Percentiles rank a stretch among this genome's conserved stretches.
These are phyloP conservation scores for Phytophthora hibernalis DNA, from an alignment of 352 stramenopile species.

Conservation along the genomic window DNA sequence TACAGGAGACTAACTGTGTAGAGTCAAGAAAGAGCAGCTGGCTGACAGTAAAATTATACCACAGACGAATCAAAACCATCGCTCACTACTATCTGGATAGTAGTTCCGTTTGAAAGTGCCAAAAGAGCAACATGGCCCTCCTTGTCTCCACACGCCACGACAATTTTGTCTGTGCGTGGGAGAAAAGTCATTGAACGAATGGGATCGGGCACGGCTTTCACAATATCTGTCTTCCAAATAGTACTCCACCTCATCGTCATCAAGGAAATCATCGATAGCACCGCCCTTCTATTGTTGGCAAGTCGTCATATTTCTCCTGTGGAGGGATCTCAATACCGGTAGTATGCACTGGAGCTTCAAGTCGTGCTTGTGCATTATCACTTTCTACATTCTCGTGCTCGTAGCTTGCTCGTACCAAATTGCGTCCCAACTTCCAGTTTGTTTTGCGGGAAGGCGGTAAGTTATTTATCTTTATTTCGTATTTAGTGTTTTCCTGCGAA, in stretches of 20 bases:
- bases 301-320: slow-evolving; percentile 23
- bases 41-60: slow-evolving; percentile 53
- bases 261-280: too few species aligned
- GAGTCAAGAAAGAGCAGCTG: slow-evolving; percentile 65
- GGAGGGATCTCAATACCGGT: too few species aligned
- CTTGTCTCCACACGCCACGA: slow-evolving; percentile 74
- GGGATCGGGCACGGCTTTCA: slow-evolving; percentile 60
- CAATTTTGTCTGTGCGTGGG: slow-evolving; percentile 57
- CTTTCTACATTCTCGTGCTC: too few species aligned
- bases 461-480: too few species aligned
- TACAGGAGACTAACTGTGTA: slow-evolving; percentile 64
- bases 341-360: too few species aligned
- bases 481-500: too few species aligned
- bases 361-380: too few species aligned
- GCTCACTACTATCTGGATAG: too few species aligned
- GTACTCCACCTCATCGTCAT: slow-evolving; percentile 46
- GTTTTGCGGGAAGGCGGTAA: too few species aligned
- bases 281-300: background rate
- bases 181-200: slow-evolving; percentile 75
- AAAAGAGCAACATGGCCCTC: slow-evolving; percentile 56
- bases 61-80: too few species aligned
- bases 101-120: slow-evolving; percentile 4
- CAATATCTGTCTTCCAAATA: slow-evolving; percentile 45
- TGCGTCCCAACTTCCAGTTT: too few species aligned
- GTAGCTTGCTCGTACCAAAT: too few species aligned